A percentile compares a stretch with the other conserved stretches of the same genome.
Conservation (phyloP, 2,329 filamentous ascomycete species). For the Ramichloridium luteum region DNA sequence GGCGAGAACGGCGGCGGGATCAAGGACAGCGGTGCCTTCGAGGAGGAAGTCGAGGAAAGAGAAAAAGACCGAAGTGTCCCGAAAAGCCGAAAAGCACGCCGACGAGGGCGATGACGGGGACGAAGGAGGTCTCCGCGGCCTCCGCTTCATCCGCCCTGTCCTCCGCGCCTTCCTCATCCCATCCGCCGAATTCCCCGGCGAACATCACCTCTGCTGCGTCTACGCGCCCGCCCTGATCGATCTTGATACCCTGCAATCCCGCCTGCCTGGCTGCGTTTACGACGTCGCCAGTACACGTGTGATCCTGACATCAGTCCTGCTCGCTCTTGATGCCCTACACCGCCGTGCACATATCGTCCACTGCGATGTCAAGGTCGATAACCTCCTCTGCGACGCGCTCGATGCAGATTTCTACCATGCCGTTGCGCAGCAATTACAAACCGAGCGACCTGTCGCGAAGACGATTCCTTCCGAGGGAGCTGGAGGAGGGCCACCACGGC, state of each 20-base stretch:
- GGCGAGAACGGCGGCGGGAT: no score
- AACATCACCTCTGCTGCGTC: not conserved
- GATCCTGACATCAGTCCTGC: not conserved
- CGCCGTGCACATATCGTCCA: not conserved
- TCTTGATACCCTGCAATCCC: not conserved
- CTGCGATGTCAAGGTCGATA: conserved; percentile 1
- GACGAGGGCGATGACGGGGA: no score
- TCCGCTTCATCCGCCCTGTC: not conserved
- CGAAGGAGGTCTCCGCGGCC: no score
- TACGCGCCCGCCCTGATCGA: not conserved
- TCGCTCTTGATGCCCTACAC: not conserved
- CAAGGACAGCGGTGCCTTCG: no score
- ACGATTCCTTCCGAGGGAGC: not conserved
- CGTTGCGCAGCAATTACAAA: not conserved
- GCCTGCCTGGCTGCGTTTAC: not conserved
- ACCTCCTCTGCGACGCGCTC: not conserved
- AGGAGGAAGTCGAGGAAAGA: no score
- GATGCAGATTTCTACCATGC: not conserved
- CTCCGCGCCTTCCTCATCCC: not conserved
- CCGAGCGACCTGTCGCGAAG: not conserved
- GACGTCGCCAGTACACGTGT: not conserved
- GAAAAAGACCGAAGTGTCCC: no score
- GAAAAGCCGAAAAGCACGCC: not conserved
- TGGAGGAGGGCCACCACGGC: no score
- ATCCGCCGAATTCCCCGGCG: not conserved